These are phyloP conservation scores for Trichoderma guizhouense DNA, from an alignment of 2,329 filamentous ascomycete species.

Conservation along the genomic window DNA sequence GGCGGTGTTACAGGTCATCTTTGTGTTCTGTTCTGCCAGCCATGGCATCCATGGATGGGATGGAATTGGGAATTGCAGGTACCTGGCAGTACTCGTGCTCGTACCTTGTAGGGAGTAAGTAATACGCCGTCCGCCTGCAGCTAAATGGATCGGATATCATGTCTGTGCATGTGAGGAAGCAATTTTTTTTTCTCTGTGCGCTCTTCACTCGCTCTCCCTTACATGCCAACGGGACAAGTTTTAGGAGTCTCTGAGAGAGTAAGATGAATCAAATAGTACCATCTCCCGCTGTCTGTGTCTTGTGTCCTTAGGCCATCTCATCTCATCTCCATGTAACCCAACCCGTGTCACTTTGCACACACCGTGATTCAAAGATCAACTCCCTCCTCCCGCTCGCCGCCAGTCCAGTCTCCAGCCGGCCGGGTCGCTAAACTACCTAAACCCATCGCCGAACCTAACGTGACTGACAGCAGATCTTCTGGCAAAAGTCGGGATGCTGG, in stretches of 20 bases:
- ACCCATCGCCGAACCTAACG: constrained; percentile 10
- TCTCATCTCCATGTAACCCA: neutral
- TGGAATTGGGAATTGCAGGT: neutral
- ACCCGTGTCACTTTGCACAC: neutral
- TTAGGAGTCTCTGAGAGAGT: neutral
- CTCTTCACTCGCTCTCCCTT: neutral
- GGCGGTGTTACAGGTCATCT: neutral
- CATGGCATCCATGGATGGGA: neutral
- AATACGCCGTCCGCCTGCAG: neutral
- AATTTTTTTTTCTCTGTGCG: neutral
- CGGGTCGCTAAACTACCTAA: constrained; percentile 9
- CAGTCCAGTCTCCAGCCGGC: constrained; percentile 3
- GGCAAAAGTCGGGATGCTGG: constrained; percentile 4
- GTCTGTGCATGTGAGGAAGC: neutral
- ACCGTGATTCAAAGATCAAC: neutral
- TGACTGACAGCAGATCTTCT: constrained; percentile 10
- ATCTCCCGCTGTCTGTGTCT: neutral
- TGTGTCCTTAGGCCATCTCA: neutral
- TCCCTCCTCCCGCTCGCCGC: neutral
- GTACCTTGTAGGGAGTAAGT: neutral
- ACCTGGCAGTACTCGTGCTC: neutral
- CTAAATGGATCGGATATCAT: neutral
- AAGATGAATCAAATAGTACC: neutral
- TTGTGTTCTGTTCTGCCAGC: neutral
- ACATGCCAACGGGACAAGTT: neutral